Evolutionary conservation across 495 filamentous ascomycete genomes (phyloP).

Genomic region (Trichoderma gamsii): DNA sequence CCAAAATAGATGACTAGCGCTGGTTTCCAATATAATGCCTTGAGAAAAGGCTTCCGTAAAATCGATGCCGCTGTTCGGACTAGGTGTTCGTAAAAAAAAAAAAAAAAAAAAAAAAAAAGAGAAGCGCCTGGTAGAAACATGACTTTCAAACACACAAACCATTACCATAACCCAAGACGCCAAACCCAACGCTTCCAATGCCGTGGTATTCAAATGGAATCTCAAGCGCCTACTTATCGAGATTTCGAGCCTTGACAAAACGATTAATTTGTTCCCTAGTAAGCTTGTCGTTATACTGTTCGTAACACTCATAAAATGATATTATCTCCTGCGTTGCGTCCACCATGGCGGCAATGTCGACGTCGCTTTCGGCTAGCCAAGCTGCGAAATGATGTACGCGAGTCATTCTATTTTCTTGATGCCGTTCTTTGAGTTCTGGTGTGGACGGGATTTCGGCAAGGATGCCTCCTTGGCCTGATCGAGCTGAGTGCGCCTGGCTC

Average conservation of each 20-base stretch:
- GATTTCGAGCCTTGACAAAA: constrained; percentile 75
- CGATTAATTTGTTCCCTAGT: constrained; percentile 60
- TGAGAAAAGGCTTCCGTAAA: not conserved
- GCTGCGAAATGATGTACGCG: constrained; percentile 63
- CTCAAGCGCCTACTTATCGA: constrained; percentile 56
- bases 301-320: constrained; percentile 88
- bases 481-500: constrained; percentile 23
- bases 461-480: constrained; percentile 14
- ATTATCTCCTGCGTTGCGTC: constrained; percentile 95
- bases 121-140: too few relatives aligned
- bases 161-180: too few relatives aligned
- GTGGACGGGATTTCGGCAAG: constrained; percentile 17
- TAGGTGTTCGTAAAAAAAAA: too few relatives aligned
- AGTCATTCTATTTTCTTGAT: constrained; percentile 23
- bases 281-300: constrained; percentile 78
- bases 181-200: too few relatives aligned
- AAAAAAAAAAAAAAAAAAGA: too few relatives aligned
- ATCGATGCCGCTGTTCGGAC: too few relatives aligned
- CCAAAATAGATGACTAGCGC: not conserved
- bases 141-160: too few relatives aligned
- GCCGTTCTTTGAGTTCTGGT: constrained; percentile 20
- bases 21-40: not conserved
- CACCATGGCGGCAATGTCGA: constrained; percentile 87
- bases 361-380: constrained; percentile 87
- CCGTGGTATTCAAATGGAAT: not conserved